These are phyloP conservation scores for Vickermania ingenoplastis DNA, from an alignment of 208 protist genomes.

Conservation along the genomic window DNA sequence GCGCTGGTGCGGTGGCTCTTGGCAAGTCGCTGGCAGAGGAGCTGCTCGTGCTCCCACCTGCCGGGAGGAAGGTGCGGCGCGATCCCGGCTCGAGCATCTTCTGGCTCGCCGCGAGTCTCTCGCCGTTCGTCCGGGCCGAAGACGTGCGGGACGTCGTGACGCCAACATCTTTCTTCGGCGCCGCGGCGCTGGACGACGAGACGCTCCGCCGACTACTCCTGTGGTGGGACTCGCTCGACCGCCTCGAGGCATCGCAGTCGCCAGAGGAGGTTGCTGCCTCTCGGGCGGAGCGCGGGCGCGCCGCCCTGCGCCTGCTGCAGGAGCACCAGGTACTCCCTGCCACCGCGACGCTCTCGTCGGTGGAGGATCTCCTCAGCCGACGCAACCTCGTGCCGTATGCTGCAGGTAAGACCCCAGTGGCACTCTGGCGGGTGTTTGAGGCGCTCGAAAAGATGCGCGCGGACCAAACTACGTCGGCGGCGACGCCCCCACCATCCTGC, in stretches of 20 bases:
- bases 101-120: background rate
- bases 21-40: background rate
- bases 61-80: background rate
- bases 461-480: background rate
- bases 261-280: background rate
- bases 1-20: background rate
- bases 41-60: background rate
- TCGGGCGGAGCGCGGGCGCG: background rate
- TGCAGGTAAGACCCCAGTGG: conserved; percentile 18
- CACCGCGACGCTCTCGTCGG: background rate
- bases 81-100: background rate
- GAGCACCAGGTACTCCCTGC: background rate
- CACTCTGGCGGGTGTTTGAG: conserved; percentile 51
- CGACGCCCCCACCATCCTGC: too few species aligned
- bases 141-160: background rate
- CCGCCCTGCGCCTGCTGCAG: background rate
- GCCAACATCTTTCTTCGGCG: background rate
- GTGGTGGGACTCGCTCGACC: background rate
- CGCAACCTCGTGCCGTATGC: background rate
- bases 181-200: background rate
- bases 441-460: conserved; percentile 34
- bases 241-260: too few species aligned
- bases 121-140: background rate
- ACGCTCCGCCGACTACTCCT: background rate
- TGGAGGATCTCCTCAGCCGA: background rate